phyloP scores from a whole-genome alignment of 352 stramenopile species.

The Aphanomyces astaci region DNA sequence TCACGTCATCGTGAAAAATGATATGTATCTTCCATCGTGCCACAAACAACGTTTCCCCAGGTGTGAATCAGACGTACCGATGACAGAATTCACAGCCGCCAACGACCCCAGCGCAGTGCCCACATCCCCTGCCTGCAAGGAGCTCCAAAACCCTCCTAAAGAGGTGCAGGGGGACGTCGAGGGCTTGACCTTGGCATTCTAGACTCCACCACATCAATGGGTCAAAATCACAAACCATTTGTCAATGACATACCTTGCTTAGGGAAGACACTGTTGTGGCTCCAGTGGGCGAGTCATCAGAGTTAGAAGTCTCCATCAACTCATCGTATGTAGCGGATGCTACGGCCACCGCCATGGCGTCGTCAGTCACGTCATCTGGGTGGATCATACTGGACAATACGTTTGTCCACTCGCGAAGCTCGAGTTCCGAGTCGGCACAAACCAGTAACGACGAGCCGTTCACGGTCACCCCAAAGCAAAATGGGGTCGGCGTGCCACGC shows the following conservation, averaged over 20 bases:
- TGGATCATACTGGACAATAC: slow-evolving; percentile 61
- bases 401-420: slow-evolving; percentile 70
- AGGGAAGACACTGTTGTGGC: not conserved
- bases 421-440: slow-evolving; percentile 56
- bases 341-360: not conserved
- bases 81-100: not conserved
- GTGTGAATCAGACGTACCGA: not conserved
- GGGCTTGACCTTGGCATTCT: not conserved
- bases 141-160: not conserved
- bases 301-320: not conserved
- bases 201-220: no score
- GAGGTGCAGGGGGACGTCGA: not conserved
- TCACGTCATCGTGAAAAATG: no score
- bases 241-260: no score
- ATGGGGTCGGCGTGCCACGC: slow-evolving; percentile 58
- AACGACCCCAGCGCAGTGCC: not conserved
- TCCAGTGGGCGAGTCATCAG: not conserved
- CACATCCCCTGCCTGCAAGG: not conserved
- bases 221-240: no score
- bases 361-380: slow-evolving; percentile 24
- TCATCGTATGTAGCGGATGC: not conserved
- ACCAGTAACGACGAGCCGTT: slow-evolving; percentile 41
- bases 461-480: slow-evolving; percentile 61
- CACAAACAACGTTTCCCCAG: not conserved
- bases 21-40: no score